Base-by-base conservation (phyloP, 768 basidiomycete species). In the Chiua virens region DNA sequence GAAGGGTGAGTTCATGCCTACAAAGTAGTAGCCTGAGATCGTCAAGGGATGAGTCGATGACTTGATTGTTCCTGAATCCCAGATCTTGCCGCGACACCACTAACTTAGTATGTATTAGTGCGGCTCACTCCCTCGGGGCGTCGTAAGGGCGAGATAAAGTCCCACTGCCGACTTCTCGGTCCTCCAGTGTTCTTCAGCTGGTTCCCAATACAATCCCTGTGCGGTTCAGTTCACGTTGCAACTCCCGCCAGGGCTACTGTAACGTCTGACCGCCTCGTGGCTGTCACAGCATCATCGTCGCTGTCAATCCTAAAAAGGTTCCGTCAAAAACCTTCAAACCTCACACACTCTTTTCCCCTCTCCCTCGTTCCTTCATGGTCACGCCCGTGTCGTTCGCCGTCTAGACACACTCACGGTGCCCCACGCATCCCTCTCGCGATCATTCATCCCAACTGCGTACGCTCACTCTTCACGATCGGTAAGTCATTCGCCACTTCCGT, bases 391-490 rank as follows among this genome's bases (percentile, higher is more conserved):
- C 49, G 35, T 22, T 44, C 25, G 36, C 34, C 37, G n/a, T 37
- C n/a, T 44, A 53, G 51, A 47, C 47, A 47, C 47, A 53, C 40
- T 50, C 21, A 47, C 50, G 45, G 39, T 45, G 45, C 42, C 30
- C 10, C 42, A 25, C 22, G 41, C 17, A 35, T 35, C 25, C 28
- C 6, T 30, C 9, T 4, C 28, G 28, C 28, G 28, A 48, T n/a
- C 30, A 25, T 36, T 32, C 36, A 34, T 47, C 50, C 25, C n/a
- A n/a, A 27, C 25, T 8, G 47, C 47, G 38, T 23, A 55, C 51
- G 28, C 42, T 50, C 45, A 36, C 52, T 56, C 38, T 25, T 62
- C 51, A 68, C 62, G 61, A 65, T 58, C 55, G 51, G 61, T 66
- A 58, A 53, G 66, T 57, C 15, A 5, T 5, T 39, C 42, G 15